phyloP scores from a whole-genome alignment of 768 basidiomycete species.

The Macrolepiota dolichaula region DNA sequence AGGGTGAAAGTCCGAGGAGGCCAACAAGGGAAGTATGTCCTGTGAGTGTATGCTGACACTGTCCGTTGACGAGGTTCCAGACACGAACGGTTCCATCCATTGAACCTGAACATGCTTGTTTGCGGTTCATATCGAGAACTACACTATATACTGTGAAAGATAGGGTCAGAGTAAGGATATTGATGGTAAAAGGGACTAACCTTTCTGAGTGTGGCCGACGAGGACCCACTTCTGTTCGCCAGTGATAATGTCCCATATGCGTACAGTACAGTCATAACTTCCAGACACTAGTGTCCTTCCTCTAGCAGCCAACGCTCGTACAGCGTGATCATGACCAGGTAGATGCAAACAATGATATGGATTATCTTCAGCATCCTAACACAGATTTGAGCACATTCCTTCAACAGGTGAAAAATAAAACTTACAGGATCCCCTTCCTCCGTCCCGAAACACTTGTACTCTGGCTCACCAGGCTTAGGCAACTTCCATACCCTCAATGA shows the following conservation, averaged over 20 bases:
- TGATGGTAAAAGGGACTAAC: slow-evolving; percentile 31
- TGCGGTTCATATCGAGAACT: slow-evolving; percentile 80
- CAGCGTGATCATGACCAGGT: slow-evolving; percentile 88
- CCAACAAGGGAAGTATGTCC: slow-evolving; percentile 97
- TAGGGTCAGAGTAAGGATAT: background rate
- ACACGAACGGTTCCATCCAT: slow-evolving; percentile 98
- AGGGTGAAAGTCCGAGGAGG: slow-evolving; percentile 84
- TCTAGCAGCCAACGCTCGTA: slow-evolving; percentile 76
- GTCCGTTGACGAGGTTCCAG: slow-evolving; percentile 85
- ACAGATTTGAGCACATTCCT: background rate
- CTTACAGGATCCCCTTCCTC: slow-evolving; percentile 51
- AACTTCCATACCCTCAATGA: slow-evolving; percentile 59
- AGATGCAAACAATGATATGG: slow-evolving; percentile 87
- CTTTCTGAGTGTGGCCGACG: slow-evolving; percentile 90
- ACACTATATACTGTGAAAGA: slow-evolving; percentile 81
- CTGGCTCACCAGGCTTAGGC: slow-evolving; percentile 64
- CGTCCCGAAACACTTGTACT: slow-evolving; percentile 63
- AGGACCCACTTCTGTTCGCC: slow-evolving; percentile 80
- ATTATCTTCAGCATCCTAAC: slow-evolving; percentile 65
- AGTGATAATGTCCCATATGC: slow-evolving; percentile 91
- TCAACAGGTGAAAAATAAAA: background rate
- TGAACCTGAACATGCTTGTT: slow-evolving; percentile 93
- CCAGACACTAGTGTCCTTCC: slow-evolving; percentile 58
- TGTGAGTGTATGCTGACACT: slow-evolving; percentile 74
- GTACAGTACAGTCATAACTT: slow-evolving; percentile 92